These are phyloP conservation scores for Udeniomyces megalosporus DNA, from an alignment of 768 basidiomycete species.

Conservation along the genomic window DNA sequence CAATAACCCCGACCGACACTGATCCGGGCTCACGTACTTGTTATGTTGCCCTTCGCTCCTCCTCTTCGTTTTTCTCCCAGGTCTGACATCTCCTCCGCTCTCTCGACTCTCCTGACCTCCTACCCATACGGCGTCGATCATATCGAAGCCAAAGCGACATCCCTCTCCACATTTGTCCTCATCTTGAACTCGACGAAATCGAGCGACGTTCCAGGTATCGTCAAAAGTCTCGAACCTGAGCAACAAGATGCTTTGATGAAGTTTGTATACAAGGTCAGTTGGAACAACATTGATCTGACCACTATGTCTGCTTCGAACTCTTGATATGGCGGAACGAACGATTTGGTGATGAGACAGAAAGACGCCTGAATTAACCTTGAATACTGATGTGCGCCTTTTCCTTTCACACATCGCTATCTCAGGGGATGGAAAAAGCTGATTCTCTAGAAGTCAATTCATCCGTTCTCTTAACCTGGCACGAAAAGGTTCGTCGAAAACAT, in stretches of 20 bases:
- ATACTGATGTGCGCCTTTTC: no score
- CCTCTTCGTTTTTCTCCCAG: conserved; percentile 32
- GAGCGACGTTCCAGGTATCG: conserved; percentile 59
- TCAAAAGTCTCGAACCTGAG: conserved; percentile 56
- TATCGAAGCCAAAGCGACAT: conserved; percentile 74
- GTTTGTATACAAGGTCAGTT: conserved; percentile 66
- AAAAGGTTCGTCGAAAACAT: conserved; percentile 74
- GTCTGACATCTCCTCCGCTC: conserved; percentile 57
- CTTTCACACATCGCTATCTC: no score
- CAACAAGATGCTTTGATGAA: conserved; percentile 88
- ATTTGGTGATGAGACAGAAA: not conserved
- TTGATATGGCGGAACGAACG: not conserved
- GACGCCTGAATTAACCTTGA: no score
- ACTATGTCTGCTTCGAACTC: not conserved
- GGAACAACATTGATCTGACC: not conserved
- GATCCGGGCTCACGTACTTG: no score
- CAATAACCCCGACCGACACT: no score
- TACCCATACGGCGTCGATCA: conserved; percentile 77
- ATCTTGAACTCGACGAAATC: conserved; percentile 90
- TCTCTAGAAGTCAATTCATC: conserved; percentile 46
- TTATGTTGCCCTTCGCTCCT: no score
- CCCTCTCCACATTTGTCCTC: conserved; percentile 57
- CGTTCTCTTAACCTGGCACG: conserved; percentile 77
- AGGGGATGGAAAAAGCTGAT: conserved; percentile 59
- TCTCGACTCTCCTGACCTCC: conserved; percentile 52